Percentiles rank a stretch among this genome's conserved stretches.
phyloP scores from a whole-genome alignment of 164 flowering plant species.

The Cinnamomum micranthum region DNA sequence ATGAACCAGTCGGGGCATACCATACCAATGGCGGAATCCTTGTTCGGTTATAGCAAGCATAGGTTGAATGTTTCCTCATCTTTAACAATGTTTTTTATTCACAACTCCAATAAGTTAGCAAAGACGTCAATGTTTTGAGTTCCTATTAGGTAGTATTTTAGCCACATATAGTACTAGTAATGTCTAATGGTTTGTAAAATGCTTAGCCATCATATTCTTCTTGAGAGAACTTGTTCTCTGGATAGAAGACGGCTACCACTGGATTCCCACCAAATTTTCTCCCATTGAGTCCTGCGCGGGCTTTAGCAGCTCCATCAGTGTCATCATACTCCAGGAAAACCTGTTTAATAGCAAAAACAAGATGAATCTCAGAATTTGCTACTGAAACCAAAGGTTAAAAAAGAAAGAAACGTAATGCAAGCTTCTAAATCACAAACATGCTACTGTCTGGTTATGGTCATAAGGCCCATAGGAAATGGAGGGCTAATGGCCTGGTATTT shows the following conservation, averaged over 20 bases:
- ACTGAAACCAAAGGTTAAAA: background rate
- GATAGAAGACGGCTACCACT: constrained; percentile 71
- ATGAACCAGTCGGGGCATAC: no score
- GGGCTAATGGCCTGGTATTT: background rate
- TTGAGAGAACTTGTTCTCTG: constrained; percentile 66
- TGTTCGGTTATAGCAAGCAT: no score
- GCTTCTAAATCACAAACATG: background rate
- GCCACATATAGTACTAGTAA: no score
- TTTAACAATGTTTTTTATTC: no score
- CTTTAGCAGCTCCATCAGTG: constrained; percentile 60
- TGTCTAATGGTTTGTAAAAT: no score
- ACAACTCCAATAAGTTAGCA: no score
- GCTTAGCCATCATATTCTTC: constrained; percentile 66
- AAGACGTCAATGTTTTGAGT: no score
- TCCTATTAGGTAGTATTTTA: no score
- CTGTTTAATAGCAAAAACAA: constrained; percentile 25
- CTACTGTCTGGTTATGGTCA: no score
- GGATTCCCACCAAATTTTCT: constrained; percentile 82
- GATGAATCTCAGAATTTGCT: background rate
- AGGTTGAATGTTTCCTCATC: no score
- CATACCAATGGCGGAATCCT: no score
- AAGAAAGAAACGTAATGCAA: background rate
- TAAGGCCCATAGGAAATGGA: background rate
- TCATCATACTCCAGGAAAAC: constrained; percentile 89
- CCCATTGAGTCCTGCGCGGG: constrained; percentile 72